Conservation (phyloP, 1,284 basidiomycete genomes). For the Cutaneotrichosporon arboriforme region DNA sequence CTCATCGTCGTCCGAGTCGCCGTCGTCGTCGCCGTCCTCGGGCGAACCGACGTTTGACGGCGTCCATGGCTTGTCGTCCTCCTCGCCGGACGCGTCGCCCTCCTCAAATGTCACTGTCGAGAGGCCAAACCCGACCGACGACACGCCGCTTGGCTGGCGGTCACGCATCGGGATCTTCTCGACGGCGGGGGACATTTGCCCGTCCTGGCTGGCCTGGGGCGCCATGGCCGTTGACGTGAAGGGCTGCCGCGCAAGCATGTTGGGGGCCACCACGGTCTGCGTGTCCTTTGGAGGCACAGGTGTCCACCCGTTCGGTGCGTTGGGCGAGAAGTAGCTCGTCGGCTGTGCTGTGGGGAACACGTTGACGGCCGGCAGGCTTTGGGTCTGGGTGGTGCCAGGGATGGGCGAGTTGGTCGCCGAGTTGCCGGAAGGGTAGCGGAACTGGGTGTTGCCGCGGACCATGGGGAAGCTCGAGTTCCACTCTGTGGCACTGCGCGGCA, state of each 20-base stretch:
- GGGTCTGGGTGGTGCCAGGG: constrained; percentile 15
- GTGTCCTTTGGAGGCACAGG: constrained; percentile 3
- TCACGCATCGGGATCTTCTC: constrained; percentile 13
- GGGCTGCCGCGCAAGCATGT: constrained; percentile 14
- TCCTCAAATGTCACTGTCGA: constrained; percentile 39
- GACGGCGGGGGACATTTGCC: neutral
- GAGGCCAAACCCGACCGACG: constrained; percentile 37
- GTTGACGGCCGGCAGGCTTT: constrained; percentile 21
- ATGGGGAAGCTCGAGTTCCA: constrained; percentile 1
- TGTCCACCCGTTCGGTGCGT: constrained; percentile 1
- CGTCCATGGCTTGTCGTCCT: constrained; percentile 11
- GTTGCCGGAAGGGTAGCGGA: constrained; percentile 21
- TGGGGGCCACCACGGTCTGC: constrained; percentile 4
- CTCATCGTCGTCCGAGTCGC: constrained; percentile 14
- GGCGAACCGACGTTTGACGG: constrained; percentile 7
- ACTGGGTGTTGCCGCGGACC: constrained; percentile 1
- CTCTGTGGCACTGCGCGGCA: neutral
- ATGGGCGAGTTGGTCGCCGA: constrained; percentile 28
- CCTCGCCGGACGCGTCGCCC: constrained; percentile 10
- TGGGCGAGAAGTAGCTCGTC: constrained; percentile 2
- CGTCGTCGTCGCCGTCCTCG: constrained; percentile 17
- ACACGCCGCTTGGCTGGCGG: constrained; percentile 21
- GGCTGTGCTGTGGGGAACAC: constrained; percentile 14
- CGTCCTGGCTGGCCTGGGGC: constrained; percentile 2
- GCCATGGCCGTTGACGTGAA: constrained; percentile 2